Evolutionary conservation across 345 rosid genomes (phyloP).

Genomic region (Acer negundo): DNA sequence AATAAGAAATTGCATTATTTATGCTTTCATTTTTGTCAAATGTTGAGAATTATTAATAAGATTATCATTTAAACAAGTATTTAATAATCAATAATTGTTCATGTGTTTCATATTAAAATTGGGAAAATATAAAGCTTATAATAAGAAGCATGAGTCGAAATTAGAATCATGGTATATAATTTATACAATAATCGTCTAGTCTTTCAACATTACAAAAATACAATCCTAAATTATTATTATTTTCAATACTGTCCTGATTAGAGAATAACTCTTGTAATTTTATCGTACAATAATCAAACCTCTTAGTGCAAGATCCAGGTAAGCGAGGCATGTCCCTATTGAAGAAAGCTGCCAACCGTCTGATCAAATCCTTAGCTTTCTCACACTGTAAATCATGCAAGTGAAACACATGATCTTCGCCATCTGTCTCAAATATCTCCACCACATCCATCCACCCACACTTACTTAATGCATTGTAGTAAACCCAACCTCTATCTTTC

Average conservation of each 20-base stretch:
- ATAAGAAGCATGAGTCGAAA: too few species aligned
- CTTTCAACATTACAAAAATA: too few species aligned
- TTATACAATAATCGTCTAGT: too few species aligned
- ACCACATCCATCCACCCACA: slow-evolving; percentile 53
- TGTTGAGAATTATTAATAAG: background rate
- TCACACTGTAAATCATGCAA: slow-evolving; percentile 29
- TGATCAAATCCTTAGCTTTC: slow-evolving; percentile 40
- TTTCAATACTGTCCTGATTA: too few species aligned
- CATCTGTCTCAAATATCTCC: slow-evolving; percentile 43
- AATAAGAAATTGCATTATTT: background rate
- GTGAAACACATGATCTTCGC: slow-evolving; percentile 49
- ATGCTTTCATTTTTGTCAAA: background rate
- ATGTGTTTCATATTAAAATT: too few species aligned
- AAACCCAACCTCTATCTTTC: slow-evolving; percentile 51
- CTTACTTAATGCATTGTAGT: slow-evolving; percentile 34
- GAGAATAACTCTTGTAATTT: too few species aligned
- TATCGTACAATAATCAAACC: too few species aligned
- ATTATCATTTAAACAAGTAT: too few species aligned
- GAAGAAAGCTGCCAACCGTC: slow-evolving; percentile 41
- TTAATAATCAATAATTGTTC: background rate
- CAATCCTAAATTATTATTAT: too few species aligned
- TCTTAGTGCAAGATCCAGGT: background rate
- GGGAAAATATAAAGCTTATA: background rate
- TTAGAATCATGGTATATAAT: too few species aligned
- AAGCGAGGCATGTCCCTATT: slow-evolving; percentile 28